phyloP scores from a whole-genome alignment of 1,284 basidiomycete species.

The Boletus hoseneyae region DNA sequence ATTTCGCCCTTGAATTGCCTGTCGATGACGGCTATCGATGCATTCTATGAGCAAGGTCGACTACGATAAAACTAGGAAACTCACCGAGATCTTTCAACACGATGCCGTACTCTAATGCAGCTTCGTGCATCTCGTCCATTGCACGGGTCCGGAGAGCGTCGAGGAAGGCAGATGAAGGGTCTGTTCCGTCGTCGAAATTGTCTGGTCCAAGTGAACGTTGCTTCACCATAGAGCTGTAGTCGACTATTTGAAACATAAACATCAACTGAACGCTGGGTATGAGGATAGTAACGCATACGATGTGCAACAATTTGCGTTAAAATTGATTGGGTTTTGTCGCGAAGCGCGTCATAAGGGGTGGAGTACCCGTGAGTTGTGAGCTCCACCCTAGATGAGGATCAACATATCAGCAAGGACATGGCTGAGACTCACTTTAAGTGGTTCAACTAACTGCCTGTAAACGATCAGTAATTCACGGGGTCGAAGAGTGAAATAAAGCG shows the following conservation, averaged over 20 bases:
- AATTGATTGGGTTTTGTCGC: conserved; percentile 80
- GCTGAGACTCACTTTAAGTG: conserved; percentile 49
- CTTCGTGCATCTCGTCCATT: conserved; percentile 78
- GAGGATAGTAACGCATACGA: conserved; percentile 40
- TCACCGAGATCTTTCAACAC: conserved; percentile 70
- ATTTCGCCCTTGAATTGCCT: conserved; percentile 82
- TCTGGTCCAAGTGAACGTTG: conserved; percentile 74
- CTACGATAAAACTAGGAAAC: conserved; percentile 13
- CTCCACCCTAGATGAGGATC: conserved; percentile 16
- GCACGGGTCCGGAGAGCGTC: conserved; percentile 76
- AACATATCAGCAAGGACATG: neutral
- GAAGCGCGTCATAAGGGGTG: conserved; percentile 76
- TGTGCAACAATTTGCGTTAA: conserved; percentile 80
- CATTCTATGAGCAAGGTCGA: conserved; percentile 1
- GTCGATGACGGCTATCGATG: conserved; percentile 66
- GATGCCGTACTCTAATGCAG: conserved; percentile 77
- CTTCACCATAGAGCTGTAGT: conserved; percentile 68
- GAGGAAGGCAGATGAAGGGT: conserved; percentile 70
- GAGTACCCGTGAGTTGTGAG: conserved; percentile 77
- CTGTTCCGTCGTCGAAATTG: conserved; percentile 62
- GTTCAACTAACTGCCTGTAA: conserved; percentile 62
- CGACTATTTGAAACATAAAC: conserved; percentile 36
- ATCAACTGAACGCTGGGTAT: conserved; percentile 22
- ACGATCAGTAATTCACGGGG: neutral
- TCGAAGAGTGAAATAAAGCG: neutral